These are phyloP conservation scores for Priceomyces carsonii DNA, from an alignment of 805 yeast genomes.

Conservation along the genomic window DNA sequence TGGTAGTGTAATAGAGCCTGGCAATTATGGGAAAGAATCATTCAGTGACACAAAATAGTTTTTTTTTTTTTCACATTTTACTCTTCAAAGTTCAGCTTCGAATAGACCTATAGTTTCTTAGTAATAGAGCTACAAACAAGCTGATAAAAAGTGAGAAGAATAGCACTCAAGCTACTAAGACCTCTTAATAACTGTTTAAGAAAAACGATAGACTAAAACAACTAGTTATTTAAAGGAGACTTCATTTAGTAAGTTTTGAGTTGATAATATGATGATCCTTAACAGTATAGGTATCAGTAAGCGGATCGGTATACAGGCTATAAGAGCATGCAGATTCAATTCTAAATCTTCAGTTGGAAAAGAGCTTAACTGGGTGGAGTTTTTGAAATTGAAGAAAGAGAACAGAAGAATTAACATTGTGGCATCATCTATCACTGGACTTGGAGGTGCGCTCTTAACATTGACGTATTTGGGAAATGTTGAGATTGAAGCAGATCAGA, in stretches of 20 bases:
- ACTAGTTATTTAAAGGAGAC: neutral
- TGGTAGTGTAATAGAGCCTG: no score
- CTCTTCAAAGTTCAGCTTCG: no score
- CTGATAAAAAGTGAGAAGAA: no score
- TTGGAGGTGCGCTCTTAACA: slow-evolving; percentile 64
- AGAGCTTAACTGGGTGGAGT: slow-evolving; percentile 72
- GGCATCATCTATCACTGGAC: slow-evolving; percentile 67
- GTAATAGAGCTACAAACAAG: neutral
- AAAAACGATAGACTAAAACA: no score
- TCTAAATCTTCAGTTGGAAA: slow-evolving; percentile 14
- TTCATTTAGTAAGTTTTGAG: neutral
- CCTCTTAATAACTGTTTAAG: no score
- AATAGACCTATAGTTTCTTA: neutral
- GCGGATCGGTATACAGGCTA: slow-evolving; percentile 1
- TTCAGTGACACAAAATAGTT: slow-evolving; percentile 1
- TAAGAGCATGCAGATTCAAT: slow-evolving; percentile 18
- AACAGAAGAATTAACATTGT: slow-evolving; percentile 69
- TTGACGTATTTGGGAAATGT: slow-evolving; percentile 77
- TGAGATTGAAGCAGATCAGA: slow-evolving; percentile 85
- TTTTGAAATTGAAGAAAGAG: slow-evolving; percentile 71
- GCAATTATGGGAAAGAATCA: no score
- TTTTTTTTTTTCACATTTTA: no score
- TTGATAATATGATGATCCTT: slow-evolving; percentile 6
- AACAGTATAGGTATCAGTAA: slow-evolving; percentile 11
- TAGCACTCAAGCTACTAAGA: no score